Evolutionary conservation across 1,284 basidiomycete species (phyloP).

Genomic region (Volvariella surrecta): DNA sequence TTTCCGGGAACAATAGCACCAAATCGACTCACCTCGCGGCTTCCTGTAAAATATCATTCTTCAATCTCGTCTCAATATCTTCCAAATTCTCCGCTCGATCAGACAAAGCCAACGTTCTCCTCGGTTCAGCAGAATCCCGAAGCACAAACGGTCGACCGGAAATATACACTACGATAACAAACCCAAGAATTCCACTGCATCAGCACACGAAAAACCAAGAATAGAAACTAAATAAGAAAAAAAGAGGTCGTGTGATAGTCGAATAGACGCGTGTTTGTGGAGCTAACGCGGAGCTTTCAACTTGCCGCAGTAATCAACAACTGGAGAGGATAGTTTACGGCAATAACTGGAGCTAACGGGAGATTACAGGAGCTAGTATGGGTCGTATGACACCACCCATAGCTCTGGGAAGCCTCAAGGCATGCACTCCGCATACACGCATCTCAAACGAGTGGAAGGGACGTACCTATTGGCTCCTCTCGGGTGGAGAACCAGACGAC

Average conservation of each 20-base stretch:
- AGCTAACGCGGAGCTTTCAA: too few species aligned
- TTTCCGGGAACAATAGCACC: neutral
- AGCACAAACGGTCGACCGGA: constrained; percentile 94
- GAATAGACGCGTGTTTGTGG: too few species aligned
- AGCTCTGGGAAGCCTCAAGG: too few species aligned
- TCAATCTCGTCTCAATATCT: constrained; percentile 87
- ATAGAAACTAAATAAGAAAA: too few species aligned
- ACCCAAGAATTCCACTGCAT: too few species aligned
- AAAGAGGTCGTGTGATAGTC: neutral
- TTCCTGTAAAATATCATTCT: constrained; percentile 92
- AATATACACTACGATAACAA: constrained; percentile 78
- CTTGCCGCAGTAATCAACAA: too few species aligned
- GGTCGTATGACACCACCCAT: too few species aligned
- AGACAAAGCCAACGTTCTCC: constrained; percentile 75
- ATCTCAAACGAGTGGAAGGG: neutral
- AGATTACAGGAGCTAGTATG: too few species aligned
- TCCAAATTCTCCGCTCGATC: constrained; percentile 94
- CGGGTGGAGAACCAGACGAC: constrained; percentile 83
- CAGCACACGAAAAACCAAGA: too few species aligned
- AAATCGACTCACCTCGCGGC: constrained; percentile 49
- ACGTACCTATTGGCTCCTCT: constrained; percentile 73
- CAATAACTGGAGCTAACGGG: too few species aligned
- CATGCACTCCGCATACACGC: too few species aligned
- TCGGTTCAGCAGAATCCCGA: constrained; percentile 85
- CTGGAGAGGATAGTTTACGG: too few species aligned